A percentile compares a stretch with the other conserved stretches of the same genome.
These are phyloP conservation scores for Trichoderma arundinaceum DNA, from an alignment of 2,329 filamentous ascomycete species.

Conservation along the genomic window DNA sequence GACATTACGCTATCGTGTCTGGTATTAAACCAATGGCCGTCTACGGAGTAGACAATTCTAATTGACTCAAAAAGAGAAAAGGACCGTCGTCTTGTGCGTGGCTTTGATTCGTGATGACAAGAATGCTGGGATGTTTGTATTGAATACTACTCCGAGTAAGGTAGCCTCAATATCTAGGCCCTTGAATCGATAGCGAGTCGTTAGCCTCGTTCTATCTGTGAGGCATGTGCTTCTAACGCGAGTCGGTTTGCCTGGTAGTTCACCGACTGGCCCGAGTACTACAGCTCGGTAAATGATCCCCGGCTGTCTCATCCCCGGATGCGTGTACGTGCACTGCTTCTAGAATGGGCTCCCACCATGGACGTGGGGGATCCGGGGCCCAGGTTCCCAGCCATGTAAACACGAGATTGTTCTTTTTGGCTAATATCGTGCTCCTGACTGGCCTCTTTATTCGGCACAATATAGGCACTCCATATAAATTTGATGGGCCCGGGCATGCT, in stretches of 20 bases:
- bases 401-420: neutral
- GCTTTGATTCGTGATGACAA: too few species aligned
- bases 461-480: neutral
- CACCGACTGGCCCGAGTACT: neutral
- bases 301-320: conserved; percentile 11
- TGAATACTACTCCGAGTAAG: too few species aligned
- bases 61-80: neutral
- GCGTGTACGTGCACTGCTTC: conserved; percentile 9
- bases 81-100: too few species aligned
- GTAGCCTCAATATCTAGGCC: too few species aligned
- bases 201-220: too few species aligned
- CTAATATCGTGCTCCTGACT: conserved; percentile 17
- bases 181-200: too few species aligned
- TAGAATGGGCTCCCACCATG: conserved; percentile 3
- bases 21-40: neutral
- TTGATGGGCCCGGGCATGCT: too few species aligned
- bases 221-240: too few species aligned
- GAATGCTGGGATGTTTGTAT: too few species aligned
- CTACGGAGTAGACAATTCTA: conserved; percentile 3
- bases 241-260: too few species aligned
- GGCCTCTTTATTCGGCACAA: neutral
- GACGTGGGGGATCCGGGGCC: neutral
- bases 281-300: neutral
- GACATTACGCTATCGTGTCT: neutral
- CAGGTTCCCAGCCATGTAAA: neutral